Evolutionary conservation across 345 rosid genomes (phyloP), one percentile per base, ranked within the genome.

Genomic region (Camelina sativa): DNA sequence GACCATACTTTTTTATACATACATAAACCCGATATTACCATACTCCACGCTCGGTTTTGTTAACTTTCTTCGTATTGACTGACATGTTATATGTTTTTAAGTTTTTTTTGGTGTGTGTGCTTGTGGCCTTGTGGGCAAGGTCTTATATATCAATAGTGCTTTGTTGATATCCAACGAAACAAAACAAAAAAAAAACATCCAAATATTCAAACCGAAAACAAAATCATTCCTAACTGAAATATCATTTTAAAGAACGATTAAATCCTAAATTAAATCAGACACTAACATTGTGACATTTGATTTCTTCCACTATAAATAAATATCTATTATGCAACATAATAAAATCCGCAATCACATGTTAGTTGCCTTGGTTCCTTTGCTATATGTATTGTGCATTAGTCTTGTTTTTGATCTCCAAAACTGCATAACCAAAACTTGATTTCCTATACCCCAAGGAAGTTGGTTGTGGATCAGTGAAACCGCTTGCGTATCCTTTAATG

Each of bases 341-440:
- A 2, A 77, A 67, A 79, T 87, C 91, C 12, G 76, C 67, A 9
- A 79, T 71, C 13, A 81, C 79, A 5, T 79, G 77, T n/a, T 78
- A 76, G 4, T 85, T 88, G 41, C 82, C 83, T 40, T 88, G 85
- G 59, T 88, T 84, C 35, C 88, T 80, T 62, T 86, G 83, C 85
- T 88, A 88, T 3, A 75, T 80, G 72, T 83, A 86, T 9, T 28
- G 34, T 1, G 90, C 87, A 22, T 83, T 86, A 16, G 87, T 86
- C 46, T 63, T 75, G 28, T 86, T 88, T 69, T 58, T 75, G 23
- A 88, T 84, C 72, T 88, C 87, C 67, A 84, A 76, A 8, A 77
- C 35, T 2, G 87, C 83, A 23, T 88, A 90, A 4, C 88, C 87
- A 53, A 81, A 86, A 73, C 88, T 88, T 3, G 88, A 85, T 69